Percentiles rank a stretch among this genome's conserved stretches.
These are phyloP conservation scores for Metarhizium robertsii DNA, from an alignment of 2,329 filamentous ascomycete genomes.

Conservation along the genomic window DNA sequence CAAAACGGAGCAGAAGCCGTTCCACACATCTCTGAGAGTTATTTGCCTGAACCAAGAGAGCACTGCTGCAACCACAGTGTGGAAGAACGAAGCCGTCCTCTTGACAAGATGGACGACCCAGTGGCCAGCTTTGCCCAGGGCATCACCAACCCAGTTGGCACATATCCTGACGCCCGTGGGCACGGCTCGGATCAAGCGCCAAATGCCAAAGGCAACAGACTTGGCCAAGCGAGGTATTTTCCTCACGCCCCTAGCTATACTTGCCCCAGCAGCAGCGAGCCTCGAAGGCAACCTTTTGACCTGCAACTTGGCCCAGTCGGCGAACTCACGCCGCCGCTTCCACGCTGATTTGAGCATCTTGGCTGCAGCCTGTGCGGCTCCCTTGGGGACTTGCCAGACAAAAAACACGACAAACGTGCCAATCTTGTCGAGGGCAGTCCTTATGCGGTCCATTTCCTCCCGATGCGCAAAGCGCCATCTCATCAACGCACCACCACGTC, in stretches of 20 bases:
- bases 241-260: neutral
- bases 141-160: slow-evolving; percentile 19
- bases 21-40: slow-evolving; percentile 29
- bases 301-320: neutral
- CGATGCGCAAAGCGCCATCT: slow-evolving; percentile 25
- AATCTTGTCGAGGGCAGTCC: slow-evolving; percentile 15
- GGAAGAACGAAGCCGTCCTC: slow-evolving; percentile 22
- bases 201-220: neutral
- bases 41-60: slow-evolving; percentile 24
- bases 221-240: neutral
- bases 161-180: slow-evolving; percentile 16
- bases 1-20: slow-evolving; percentile 22
- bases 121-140: slow-evolving; percentile 15
- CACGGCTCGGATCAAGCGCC: neutral
- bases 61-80: slow-evolving; percentile 25
- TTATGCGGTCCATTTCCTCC: slow-evolving; percentile 17
- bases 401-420: slow-evolving; percentile 15
- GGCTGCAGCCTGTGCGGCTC: slow-evolving; percentile 5
- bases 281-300: neutral
- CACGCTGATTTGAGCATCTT: neutral
- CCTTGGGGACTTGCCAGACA: slow-evolving; percentile 20
- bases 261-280: neutral
- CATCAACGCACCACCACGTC: slow-evolving; percentile 27
- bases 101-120: slow-evolving; percentile 16
- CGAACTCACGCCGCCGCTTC: neutral